Base-by-base conservation (phyloP, 2,329 filamentous ascomycete species). In the Alternaria dauci region DNA sequence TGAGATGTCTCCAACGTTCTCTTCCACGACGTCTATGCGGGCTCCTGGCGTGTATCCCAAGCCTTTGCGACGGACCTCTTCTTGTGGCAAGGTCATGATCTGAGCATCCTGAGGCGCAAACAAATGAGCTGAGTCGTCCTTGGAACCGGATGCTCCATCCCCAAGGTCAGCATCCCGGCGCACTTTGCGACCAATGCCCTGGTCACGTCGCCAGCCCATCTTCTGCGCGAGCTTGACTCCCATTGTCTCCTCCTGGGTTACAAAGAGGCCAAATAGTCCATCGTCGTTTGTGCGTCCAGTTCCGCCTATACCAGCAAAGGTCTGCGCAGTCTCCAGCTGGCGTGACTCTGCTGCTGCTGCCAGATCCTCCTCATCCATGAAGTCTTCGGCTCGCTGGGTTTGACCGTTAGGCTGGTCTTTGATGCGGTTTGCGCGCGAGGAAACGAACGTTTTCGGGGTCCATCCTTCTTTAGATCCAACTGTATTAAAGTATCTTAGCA, bases 391-490 rank as follows among this genome's bases (percentile, higher is more conserved):
- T 48, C 89, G 88, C 74, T 91, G 88, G 65, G 85, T 79, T 20
- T 69, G 68, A 2, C 80, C 69, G 63, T 86, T 84, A n/a, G 83
- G 60, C 34, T 82, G 84, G 81, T 91, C 87, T 74, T 91, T 92
- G 66, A 86, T 88, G 57, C 93, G 91, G 71, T 92, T 92, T 39
- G 87, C 82, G 25, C 95, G 91, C 52, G 94, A 97, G 7, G 94
- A 98, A 9, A 96, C 89, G 78, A 98, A 99, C 0, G 92, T 91
- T 23, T 92, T 89, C 2, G 95, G 95, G 0, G 92, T 90, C 94
- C 94, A 99, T 82, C 95, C 95, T 84, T 99, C 94, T 79, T 98
- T 98, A 58, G 94, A 97, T 54, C 95, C 95, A 69, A 98, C 95
- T 5, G 94, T 97, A 78, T 99, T 99, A 82, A 95, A 98, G 81